Conservation (phyloP, 2,329 filamentous ascomycete species). For the Fusarium ramigenum region DNA sequence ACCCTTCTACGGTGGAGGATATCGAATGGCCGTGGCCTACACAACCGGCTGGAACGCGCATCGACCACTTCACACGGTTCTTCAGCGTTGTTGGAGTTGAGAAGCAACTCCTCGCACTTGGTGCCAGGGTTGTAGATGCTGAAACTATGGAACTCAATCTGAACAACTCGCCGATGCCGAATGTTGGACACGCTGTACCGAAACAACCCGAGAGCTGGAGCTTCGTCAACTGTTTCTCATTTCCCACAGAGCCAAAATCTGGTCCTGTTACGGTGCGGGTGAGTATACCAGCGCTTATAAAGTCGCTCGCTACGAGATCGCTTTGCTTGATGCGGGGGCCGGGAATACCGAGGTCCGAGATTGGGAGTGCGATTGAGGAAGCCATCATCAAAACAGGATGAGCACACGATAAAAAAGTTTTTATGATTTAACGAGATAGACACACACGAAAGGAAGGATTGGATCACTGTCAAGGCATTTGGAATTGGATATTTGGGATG, state of each 20-base stretch:
- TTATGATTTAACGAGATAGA: not conserved
- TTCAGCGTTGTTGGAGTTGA: conserved; percentile 40
- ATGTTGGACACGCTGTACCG: not conserved
- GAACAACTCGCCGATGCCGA: conserved; percentile 7
- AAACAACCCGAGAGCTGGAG: conserved; percentile 43
- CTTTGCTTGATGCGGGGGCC: conserved; percentile 41
- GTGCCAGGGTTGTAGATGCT: conserved; percentile 33
- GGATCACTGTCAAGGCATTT: not conserved
- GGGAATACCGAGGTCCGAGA: conserved; percentile 38
- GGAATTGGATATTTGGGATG: not conserved
- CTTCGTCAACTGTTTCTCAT: conserved; percentile 41
- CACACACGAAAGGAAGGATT: not conserved
- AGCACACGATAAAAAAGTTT: not conserved
- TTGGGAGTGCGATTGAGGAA: conserved; percentile 42
- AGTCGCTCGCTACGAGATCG: conserved; percentile 27
- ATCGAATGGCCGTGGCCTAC: conserved; percentile 36
- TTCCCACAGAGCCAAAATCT: conserved; percentile 22
- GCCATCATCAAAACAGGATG: conserved; percentile 24
- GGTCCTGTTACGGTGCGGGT: conserved; percentile 27
- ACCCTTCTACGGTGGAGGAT: conserved; percentile 22
- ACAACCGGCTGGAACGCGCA: conserved; percentile 1
- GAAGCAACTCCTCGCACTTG: conserved; percentile 39
- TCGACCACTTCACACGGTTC: conserved; percentile 22
- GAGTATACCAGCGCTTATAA: conserved; percentile 28
- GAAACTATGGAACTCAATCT: conserved; percentile 40